Conservation (phyloP, 768 basidiomycete species). For the Mycena alexandri region DNA sequence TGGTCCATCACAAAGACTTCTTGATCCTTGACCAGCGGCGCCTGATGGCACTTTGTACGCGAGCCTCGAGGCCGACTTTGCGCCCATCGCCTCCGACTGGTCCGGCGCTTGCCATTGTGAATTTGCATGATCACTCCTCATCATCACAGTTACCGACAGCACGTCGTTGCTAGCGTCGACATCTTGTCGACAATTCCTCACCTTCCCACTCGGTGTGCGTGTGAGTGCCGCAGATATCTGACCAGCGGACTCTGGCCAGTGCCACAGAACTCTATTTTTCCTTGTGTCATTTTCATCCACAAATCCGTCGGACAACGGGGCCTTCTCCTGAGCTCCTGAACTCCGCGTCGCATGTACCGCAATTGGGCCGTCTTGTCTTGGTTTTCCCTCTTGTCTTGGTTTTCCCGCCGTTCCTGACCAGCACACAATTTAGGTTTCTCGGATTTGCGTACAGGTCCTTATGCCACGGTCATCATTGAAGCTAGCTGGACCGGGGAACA, state of each 20-base stretch:
- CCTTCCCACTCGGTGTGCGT: conserved; percentile 26
- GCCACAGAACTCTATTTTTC: conserved; percentile 13
- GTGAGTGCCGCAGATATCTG: conserved; percentile 8
- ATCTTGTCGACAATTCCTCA: background rate
- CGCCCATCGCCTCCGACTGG: conserved; percentile 11
- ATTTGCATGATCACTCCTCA: conserved; percentile 13
- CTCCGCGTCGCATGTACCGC: background rate
- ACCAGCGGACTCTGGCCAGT: background rate
- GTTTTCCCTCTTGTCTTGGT: background rate
- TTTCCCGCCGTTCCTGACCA: conserved; percentile 15
- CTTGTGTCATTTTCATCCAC: conserved; percentile 7
- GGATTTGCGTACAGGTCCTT: no score
- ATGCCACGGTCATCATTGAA: no score
- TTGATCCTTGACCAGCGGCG: conserved; percentile 24
- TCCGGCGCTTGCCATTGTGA: background rate
- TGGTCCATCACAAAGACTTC: background rate
- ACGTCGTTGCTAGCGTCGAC: background rate
- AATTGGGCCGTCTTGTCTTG: conserved; percentile 19
- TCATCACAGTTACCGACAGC: background rate
- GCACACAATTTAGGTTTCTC: background rate
- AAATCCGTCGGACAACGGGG: background rate
- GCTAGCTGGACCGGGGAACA: background rate
- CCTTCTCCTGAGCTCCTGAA: no score
- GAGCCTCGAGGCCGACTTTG: conserved; percentile 33
- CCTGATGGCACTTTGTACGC: conserved; percentile 29